Evolutionary conservation across 495 filamentous ascomycete genomes (phyloP).

Genomic region (Neurospora discreta): DNA sequence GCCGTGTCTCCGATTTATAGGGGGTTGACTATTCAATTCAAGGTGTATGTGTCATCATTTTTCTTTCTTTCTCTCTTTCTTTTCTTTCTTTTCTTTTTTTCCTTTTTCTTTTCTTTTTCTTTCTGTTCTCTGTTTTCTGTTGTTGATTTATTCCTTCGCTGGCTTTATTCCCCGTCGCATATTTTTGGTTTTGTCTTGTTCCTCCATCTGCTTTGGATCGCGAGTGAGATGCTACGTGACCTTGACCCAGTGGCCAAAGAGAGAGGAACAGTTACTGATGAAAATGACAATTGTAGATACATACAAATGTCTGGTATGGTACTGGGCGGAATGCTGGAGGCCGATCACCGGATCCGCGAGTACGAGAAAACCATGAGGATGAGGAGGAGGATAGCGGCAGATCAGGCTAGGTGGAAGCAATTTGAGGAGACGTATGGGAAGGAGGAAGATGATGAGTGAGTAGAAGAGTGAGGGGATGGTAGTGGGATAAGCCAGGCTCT

Average conservation of each 20-base stretch:
- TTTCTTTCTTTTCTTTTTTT: background rate
- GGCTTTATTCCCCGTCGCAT: background rate
- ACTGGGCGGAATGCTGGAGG: conserved; percentile 72
- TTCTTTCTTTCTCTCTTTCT: background rate
- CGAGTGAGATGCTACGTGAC: background rate
- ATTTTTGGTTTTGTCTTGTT: background rate
- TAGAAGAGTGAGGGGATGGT: background rate
- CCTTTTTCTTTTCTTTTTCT: background rate
- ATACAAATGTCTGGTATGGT: conserved; percentile 85
- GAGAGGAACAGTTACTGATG: background rate
- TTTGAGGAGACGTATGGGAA: conserved; percentile 34
- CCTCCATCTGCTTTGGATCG: background rate
- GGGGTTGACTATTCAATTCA: conserved; percentile 78
- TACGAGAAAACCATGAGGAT: conserved; percentile 55
- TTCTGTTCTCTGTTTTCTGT: background rate
- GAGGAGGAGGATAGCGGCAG: conserved; percentile 47
- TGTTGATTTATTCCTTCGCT: background rate
- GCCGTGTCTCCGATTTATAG: conserved; percentile 63
- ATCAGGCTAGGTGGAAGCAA: conserved; percentile 49
- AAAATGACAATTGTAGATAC: conserved; percentile 38
- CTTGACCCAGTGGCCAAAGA: background rate
- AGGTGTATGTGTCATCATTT: conserved; percentile 45
- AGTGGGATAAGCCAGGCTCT: background rate
- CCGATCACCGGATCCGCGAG: conserved; percentile 59
- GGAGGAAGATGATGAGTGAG: conserved; percentile 23